Base-by-base conservation (phyloP, 495 filamentous ascomycete genomes). In the Aspergillus bertholletiae region DNA sequence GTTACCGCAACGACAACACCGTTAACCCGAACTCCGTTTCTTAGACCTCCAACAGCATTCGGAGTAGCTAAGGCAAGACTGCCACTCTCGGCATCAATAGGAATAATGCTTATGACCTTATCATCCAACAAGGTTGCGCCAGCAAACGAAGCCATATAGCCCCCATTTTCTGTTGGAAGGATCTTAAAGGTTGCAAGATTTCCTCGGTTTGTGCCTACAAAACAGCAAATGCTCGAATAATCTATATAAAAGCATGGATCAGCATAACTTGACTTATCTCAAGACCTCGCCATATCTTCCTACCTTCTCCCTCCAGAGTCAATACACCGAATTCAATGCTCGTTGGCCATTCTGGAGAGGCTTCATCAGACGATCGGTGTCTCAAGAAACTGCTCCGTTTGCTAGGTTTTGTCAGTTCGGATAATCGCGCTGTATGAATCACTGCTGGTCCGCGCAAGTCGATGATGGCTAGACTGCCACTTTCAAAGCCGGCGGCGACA, bases 171-270 rank as follows among this genome's bases (percentile, higher is more conserved):
- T 7, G 83, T 75, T 2, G 94, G 94, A 7, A 97, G 73, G 17
- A 98, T 75, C 71, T 94, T 96, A 73, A 97, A 92, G 0, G 94
- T 97, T 18, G 84, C 84, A 26, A 97, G 72, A 53, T 86, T 86
- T 20, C 94, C 94, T 32, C 84, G 61, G 60, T 87, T 92, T 0
- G 93, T 97, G 9, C 95, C 94, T 4, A 94, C 87, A 62, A 97
- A 96, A 59, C 92, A 87, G 44, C 87, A 84, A 51, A 98, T 96
- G 59, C 89, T 96, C 7, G 93, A 96, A 63, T 96, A 98, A 56
- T 89, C 87, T 82, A 49, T 6, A 11, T 11, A 51, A 24, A 45
- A 27, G 17, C 15, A 21, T 8, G 1, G 46, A 46, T 74, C 55
- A 72, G 69, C 55, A 51, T 40, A n/a, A 5, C 2, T 5, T 23